Evolutionary conservation across 2,329 filamentous ascomycete genomes (phyloP).

Genomic region (Microcyclosporella mali): DNA sequence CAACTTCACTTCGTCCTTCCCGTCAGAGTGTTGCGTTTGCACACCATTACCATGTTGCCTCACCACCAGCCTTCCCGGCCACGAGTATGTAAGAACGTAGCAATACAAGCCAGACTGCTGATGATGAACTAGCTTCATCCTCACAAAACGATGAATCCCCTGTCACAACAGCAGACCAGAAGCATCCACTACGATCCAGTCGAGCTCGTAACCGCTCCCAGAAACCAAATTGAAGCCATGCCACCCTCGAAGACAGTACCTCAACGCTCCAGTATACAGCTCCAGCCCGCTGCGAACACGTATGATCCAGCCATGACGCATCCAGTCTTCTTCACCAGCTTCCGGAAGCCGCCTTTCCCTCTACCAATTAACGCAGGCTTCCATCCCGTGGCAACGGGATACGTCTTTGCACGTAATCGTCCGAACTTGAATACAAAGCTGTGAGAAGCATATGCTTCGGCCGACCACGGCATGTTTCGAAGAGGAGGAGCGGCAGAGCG

Average conservation of each 20-base stretch:
- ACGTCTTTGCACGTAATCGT: slow-evolving; percentile 29
- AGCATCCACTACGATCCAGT: slow-evolving; percentile 10
- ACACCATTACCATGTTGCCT: slow-evolving; percentile 12
- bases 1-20: no score
- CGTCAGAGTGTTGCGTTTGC: background rate
- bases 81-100: slow-evolving; percentile 5
- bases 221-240: slow-evolving; percentile 47
- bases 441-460: slow-evolving; percentile 7
- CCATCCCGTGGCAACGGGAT: slow-evolving; percentile 42
- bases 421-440: slow-evolving; percentile 20
- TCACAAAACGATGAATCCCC: slow-evolving; percentile 12
- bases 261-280: slow-evolving; percentile 3
- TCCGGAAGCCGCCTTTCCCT: slow-evolving; percentile 51
- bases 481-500: background rate
- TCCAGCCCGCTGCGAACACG: slow-evolving; percentile 6
- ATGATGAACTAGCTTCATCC: slow-evolving; percentile 9
- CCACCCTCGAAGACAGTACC: slow-evolving; percentile 27
- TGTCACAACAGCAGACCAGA: slow-evolving; percentile 29
- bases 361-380: slow-evolving; percentile 34
- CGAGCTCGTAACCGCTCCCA: slow-evolving; percentile 23
- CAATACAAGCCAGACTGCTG: background rate
- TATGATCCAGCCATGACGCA: slow-evolving; percentile 59
- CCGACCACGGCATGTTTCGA: background rate
- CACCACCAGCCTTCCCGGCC: slow-evolving; percentile 13
- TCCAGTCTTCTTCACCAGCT: slow-evolving; percentile 69